phyloP scores from a whole-genome alignment of 1,284 basidiomycete genomes.

The Melampsora americana region DNA sequence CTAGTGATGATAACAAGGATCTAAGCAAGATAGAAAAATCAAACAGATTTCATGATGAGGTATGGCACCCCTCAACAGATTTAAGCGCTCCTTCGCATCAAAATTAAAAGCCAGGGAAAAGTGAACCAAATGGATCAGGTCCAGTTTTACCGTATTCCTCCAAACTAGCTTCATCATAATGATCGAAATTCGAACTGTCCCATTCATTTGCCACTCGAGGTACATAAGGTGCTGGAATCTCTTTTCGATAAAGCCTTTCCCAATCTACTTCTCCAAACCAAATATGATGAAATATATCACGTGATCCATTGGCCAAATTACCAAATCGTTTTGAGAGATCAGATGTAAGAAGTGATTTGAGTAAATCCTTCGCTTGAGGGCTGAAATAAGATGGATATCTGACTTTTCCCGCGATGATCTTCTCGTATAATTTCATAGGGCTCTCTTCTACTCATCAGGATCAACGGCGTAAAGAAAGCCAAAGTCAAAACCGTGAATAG shows the following conservation, averaged over 20 bases:
- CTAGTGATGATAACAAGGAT: no score
- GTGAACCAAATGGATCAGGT: conserved; percentile 61
- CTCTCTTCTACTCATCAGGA: conserved; percentile 55
- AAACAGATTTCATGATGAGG: no score
- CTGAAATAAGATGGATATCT: conserved; percentile 86
- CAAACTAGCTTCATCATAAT: conserved; percentile 69
- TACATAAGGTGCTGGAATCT: conserved; percentile 94
- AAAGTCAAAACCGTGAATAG: not conserved
- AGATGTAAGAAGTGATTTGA: conserved; percentile 81
- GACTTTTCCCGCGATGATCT: conserved; percentile 81
- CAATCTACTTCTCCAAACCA: conserved; percentile 98
- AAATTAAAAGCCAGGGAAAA: conserved; percentile 70
- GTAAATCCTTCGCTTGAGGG: conserved; percentile 76
- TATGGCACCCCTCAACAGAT: no score
- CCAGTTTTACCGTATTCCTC: conserved; percentile 63
- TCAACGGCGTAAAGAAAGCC: not conserved
- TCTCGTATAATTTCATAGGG: conserved; percentile 81
- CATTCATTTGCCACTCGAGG: conserved; percentile 60
- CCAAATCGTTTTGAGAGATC: conserved; percentile 90
- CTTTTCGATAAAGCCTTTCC: conserved; percentile 74
- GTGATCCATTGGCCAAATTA: conserved; percentile 84
- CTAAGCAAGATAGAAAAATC: no score
- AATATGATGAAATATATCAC: conserved; percentile 90
- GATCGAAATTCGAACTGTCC: conserved; percentile 54
- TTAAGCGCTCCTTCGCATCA: not conserved